These are phyloP conservation scores for Umbellularia californica DNA, from an alignment of 164 flowering plant species.

Conservation along the genomic window DNA sequence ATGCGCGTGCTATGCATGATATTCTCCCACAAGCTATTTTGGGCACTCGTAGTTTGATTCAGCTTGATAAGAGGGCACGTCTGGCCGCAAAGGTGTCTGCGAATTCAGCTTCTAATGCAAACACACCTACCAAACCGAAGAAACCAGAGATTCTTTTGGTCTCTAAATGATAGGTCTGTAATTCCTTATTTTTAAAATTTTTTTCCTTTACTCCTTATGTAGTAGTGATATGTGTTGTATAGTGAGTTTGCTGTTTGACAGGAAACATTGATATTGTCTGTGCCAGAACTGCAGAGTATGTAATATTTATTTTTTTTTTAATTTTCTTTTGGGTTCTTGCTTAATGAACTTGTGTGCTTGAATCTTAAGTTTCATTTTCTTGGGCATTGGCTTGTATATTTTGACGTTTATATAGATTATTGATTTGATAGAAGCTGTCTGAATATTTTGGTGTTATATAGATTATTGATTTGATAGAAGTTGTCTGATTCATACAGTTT, in stretches of 20 bases:
- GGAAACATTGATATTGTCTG: background rate
- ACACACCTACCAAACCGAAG: constrained; percentile 79
- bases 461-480: too few species aligned
- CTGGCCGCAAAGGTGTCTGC: constrained; percentile 38
- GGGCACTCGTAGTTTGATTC: constrained; percentile 80
- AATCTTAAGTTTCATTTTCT: background rate
- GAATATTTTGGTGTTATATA: too few species aligned
- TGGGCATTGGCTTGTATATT: background rate
- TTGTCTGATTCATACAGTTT: too few species aligned
- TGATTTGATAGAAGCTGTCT: too few species aligned
- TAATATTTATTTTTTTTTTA: background rate
- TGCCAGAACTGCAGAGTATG: background rate
- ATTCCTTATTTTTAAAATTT: background rate
- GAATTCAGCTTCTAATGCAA: constrained; percentile 52
- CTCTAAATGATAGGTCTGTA: constrained; percentile 51
- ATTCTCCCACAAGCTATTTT: constrained; percentile 79
- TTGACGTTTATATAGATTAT: too few species aligned
- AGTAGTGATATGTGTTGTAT: constrained; percentile 12
- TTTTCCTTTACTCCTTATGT: background rate
- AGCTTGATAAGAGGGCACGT: constrained; percentile 67
- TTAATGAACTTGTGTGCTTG: background rate
- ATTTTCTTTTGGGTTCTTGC: background rate
- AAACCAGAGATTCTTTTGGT: constrained; percentile 83
- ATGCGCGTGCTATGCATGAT: constrained; percentile 90
- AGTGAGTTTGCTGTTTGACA: constrained; percentile 10